Base-by-base conservation (phyloP, 208 protist genomes). In the Porcisia hertigi region DNA sequence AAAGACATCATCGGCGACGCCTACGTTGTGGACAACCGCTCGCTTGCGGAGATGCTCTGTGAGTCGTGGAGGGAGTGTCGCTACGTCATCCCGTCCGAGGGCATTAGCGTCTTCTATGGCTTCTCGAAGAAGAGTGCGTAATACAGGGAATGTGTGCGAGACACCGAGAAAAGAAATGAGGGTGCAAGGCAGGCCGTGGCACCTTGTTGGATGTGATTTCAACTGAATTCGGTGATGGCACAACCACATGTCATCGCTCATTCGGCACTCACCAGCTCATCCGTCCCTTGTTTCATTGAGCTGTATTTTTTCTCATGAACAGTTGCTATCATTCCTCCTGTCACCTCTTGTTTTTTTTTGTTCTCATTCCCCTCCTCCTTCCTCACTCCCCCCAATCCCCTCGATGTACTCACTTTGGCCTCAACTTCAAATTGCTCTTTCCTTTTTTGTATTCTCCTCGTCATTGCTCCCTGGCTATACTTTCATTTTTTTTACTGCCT, bases 11-110 rank as follows among this genome's bases (percentile, higher is more conserved):
- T 95, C 23, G 88, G 88, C 14, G 83, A 90, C 57, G 81, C 88
- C 8, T 96, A 97, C 83, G 77, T 94, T 11, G 80, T 79, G 57
- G 91, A 95, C 78, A 69, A 84, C 36, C 59, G 81, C n/a, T 80
- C 90, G 1, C 76, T 97, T 25, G 75, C 79, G n/a, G 62, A 73
- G 79, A 69, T 85, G 9, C 83, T 96, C 18, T 81, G 77, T 67
- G 75, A 85, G 34, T 85, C 81, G 20, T 90, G 85, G 87, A 70
- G 39, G 20, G 84, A 92, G 65, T 96, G 92, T 75, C 82, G 86
- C 73, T 96, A 94, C 80, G 92, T 96, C 52, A 76, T 96, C 9
- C 92, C 92, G 0, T 80, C 82, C 5, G 92, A 96, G 36, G 90
- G 90, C 45, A 78, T 96, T 12, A 88, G 86, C 64, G 79, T 92